Percentiles rank a stretch among this genome's conserved stretches.
These are phyloP conservation scores for Apiospora sp. DNA, from an alignment of 2,329 filamentous ascomycete genomes.

Conservation along the genomic window DNA sequence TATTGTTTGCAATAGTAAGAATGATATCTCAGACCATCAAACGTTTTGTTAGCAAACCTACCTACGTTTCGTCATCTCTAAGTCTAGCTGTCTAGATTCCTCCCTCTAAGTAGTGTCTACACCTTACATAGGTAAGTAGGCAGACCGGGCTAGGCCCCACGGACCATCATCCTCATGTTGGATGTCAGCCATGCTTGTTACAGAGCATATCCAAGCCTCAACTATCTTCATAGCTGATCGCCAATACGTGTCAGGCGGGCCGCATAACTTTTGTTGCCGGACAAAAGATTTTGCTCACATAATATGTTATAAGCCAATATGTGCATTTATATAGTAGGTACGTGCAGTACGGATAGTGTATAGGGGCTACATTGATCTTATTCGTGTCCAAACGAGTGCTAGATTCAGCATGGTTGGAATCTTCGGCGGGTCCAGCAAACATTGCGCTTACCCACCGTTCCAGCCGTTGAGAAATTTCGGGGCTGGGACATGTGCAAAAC, in stretches of 20 bases:
- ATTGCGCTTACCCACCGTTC: conserved; percentile 5
- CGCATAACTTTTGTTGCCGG: no score
- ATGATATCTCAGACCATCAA: neutral
- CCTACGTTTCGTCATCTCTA: conserved; percentile 6
- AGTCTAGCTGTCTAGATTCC: neutral
- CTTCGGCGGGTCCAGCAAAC: conserved; percentile 9
- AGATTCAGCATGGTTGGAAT: neutral
- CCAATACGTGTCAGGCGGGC: no score
- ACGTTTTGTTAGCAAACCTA: conserved; percentile 6
- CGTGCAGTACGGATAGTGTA: neutral
- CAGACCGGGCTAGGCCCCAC: no score
- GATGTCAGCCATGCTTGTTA: no score
- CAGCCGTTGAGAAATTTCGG: neutral
- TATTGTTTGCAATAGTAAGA: neutral
- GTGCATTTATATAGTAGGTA: no score
- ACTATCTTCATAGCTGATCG: no score
- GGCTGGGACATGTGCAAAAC: conserved; percentile 16
- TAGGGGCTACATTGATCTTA: neutral
- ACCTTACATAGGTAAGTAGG: no score
- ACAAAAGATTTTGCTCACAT: no score
- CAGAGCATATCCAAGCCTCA: no score
- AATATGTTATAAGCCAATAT: neutral
- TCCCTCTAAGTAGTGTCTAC: neutral
- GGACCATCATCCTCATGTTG: no score
- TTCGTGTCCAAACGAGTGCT: neutral